Conservation (phyloP, 2,329 filamentous ascomycete species). For the Coleophoma eucalyptorum region DNA sequence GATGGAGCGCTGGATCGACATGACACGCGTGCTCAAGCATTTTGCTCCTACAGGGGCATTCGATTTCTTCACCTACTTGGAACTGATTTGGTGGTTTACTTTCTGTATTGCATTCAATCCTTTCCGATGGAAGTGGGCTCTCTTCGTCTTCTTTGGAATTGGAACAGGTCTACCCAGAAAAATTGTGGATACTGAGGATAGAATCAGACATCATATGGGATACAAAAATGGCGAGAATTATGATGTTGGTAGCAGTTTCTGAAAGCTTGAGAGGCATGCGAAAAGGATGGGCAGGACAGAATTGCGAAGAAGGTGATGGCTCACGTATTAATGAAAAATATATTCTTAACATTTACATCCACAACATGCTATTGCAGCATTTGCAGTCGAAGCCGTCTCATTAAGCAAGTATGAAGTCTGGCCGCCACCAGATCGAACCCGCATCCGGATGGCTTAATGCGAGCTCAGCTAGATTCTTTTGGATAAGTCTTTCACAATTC, state of each 20-base stretch:
- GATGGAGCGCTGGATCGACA: slow-evolving; percentile 86
- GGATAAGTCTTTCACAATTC: too few relatives aligned
- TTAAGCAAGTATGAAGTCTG: too few relatives aligned
- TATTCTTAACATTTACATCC: too few relatives aligned
- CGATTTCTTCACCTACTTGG: slow-evolving; percentile 86
- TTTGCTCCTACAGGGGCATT: slow-evolving; percentile 71
- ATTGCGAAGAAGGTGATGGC: too few relatives aligned
- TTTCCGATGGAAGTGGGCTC: slow-evolving; percentile 86
- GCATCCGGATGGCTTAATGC: too few relatives aligned
- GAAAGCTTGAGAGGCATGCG: background rate
- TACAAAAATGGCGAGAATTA: slow-evolving; percentile 25
- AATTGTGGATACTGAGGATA: slow-evolving; percentile 64
- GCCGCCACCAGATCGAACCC: too few relatives aligned
- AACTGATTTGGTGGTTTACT: slow-evolving; percentile 80
- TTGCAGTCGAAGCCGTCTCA: too few relatives aligned
- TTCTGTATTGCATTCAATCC: slow-evolving; percentile 79
- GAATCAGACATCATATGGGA: slow-evolving; percentile 49
- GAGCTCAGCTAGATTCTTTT: too few relatives aligned
- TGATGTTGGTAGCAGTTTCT: slow-evolving; percentile 22
- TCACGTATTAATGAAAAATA: too few relatives aligned
- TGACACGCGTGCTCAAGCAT: slow-evolving; percentile 69
- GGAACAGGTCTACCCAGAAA: slow-evolving; percentile 61
- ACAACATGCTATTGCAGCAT: too few relatives aligned
- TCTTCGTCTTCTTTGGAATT: slow-evolving; percentile 77
- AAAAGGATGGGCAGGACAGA: background rate